Percentiles rank a stretch among this genome's conserved stretches.
phyloP scores from a whole-genome alignment of 441 rosid species.

The Metrosideros polymorpha region DNA sequence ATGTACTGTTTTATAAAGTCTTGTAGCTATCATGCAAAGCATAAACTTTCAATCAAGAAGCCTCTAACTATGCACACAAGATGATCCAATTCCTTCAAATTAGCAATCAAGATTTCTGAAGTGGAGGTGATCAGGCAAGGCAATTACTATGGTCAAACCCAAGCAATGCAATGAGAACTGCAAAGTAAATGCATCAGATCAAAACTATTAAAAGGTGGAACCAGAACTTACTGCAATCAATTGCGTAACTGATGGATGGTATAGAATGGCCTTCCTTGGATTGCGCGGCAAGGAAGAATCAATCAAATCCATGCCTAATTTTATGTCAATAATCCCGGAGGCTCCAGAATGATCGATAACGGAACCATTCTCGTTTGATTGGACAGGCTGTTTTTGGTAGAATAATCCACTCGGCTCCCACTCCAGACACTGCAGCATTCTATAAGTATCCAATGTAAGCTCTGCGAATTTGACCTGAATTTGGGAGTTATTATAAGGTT shows the following conservation, averaged over 20 bases:
- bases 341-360: constrained; percentile 62
- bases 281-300: constrained; percentile 78
- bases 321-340: constrained; percentile 76
- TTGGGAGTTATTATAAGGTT: constrained; percentile 5
- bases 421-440: constrained; percentile 94
- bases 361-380: constrained; percentile 63
- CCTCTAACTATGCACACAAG: background rate
- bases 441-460: constrained; percentile 69
- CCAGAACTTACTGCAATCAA: constrained; percentile 71
- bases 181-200: background rate
- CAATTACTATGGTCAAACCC: background rate
- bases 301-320: constrained; percentile 56
- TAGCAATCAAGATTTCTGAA: background rate
- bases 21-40: background rate
- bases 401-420: constrained; percentile 90
- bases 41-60: background rate
- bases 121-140: background rate
- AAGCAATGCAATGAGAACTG: background rate
- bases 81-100: background rate
- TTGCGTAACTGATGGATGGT: constrained; percentile 78
- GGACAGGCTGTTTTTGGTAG: constrained; percentile 45
- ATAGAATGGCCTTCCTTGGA: constrained; percentile 84
- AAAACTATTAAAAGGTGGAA: background rate
- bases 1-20: background rate
- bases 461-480: constrained; percentile 92